Evolutionary conservation across 345 rosid genomes (phyloP), one percentile per base, ranked within the genome.

Genomic region (Bruguiera sexangula): DNA sequence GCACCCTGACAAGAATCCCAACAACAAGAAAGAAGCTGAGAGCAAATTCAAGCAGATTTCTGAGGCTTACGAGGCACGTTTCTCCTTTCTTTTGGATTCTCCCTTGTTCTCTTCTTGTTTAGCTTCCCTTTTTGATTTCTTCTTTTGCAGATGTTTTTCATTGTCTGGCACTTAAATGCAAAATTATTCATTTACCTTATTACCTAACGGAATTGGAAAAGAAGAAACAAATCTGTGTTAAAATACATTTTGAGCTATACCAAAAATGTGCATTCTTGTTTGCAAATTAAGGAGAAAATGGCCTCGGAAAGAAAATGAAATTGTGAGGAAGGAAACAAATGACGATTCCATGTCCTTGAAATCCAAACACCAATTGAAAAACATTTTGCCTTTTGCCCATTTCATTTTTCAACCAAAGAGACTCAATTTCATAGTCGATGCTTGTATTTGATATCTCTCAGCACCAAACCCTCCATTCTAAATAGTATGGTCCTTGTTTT

Each of bases 1-100:
- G 96, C 98, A 93, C 70, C 98, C 98, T 67, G 97, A 91, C 67
- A 93, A 93, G 86, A 91, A 91, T 78, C 98, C 93, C 30, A 80
- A 68, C 76, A 30, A 80, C 81, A 93, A 93, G 74, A 85, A 78
- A 18, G 96, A 91, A 78, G 98, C 98, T 69, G 98, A 94, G 78
- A 94, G 95, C 80, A 83, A 84, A 79, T 93, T 93, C 83, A 93
- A 93, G 71, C 95, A 88, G 85, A 89, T 93, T 87, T 93, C 95
- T 46, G 98, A 93, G 75, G 97, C 96, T 72, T 93, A 93, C 34
- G 98, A 93, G 91, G 97, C 74, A 76, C 75, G 73, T 67, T n/a
- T 18, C 37, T 50, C 18, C 36, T 30, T n/a, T 66, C 26, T 15
- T 51, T 67, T 7, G 37, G 6, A 16, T 48, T 24, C 15, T 36